Evolutionary conservation across 192 early-diverging fungal species (phyloP).

Genomic region (Coemansia sp.): DNA sequence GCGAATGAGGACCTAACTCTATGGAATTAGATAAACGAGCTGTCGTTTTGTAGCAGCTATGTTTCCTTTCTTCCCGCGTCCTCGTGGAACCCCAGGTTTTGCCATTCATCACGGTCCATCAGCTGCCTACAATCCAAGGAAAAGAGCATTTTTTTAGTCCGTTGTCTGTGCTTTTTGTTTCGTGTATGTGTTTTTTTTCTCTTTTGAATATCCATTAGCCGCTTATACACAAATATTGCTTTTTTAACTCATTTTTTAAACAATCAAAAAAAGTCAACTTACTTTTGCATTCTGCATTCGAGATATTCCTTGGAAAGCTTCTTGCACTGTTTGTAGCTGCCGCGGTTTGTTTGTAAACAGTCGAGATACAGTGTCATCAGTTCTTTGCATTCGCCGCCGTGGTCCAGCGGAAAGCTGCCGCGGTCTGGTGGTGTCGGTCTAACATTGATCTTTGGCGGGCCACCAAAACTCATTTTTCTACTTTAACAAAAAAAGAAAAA

Average conservation of each 20-base stretch:
- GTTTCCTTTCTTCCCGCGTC: constrained; percentile 11
- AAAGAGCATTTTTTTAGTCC: neutral
- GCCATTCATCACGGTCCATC: constrained; percentile 56
- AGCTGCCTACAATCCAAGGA: constrained; percentile 23
- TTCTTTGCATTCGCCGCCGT: constrained; percentile 78
- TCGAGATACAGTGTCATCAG: constrained; percentile 78
- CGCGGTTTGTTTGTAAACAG: constrained; percentile 73
- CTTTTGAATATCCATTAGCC: no score
- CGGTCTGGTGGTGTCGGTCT: constrained; percentile 75
- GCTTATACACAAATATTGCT: neutral
- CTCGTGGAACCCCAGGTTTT: constrained; percentile 54
- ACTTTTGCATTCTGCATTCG: constrained; percentile 87
- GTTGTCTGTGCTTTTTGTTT: neutral
- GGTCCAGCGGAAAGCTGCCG: constrained; percentile 90
- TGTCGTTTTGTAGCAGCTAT: neutral
- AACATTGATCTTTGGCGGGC: constrained; percentile 66
- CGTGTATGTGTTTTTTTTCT: no score
- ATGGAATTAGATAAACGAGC: no score
- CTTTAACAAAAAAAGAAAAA: neutral
- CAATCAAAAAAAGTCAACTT: constrained; percentile 3
- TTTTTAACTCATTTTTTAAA: neutral
- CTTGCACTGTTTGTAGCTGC: constrained; percentile 70
- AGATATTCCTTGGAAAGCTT: constrained; percentile 77
- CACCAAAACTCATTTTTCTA: constrained; percentile 71
- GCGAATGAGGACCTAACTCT: no score